A percentile compares a stretch with the other conserved stretches of the same genome.
Conservation (phyloP, 768 basidiomycete genomes). For the Suillus weaverae region DNA sequence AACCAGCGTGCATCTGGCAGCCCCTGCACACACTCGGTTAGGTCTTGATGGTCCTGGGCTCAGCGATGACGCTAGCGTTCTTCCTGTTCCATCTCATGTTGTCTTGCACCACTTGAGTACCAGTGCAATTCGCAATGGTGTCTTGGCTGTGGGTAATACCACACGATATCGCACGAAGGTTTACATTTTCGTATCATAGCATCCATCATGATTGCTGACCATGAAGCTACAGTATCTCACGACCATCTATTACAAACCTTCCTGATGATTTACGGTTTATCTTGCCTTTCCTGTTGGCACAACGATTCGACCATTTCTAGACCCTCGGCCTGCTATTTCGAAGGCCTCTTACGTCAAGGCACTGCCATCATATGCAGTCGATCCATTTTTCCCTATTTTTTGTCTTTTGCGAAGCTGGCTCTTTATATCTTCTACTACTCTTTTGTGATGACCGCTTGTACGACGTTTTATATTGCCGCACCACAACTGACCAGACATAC, state of each 20-base stretch:
- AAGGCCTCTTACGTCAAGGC: neutral
- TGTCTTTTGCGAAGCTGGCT: neutral
- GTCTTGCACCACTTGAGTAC: conserved; percentile 94
- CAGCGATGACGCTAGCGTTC: conserved; percentile 85
- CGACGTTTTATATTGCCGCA: neutral
- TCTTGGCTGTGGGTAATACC: conserved; percentile 89
- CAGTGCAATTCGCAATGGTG: conserved; percentile 92
- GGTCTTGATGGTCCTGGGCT: conserved; percentile 43
- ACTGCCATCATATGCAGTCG: neutral
- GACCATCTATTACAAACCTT: conserved; percentile 81
- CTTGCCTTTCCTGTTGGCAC: neutral
- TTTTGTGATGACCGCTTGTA: neutral
- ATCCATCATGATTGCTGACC: conserved; percentile 17
- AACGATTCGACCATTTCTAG: neutral
- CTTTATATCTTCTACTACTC: neutral
- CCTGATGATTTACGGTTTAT: conserved; percentile 17
- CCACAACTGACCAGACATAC: conserved; percentile 1
- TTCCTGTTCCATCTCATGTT: conserved; percentile 92
- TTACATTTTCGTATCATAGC: conserved; percentile 11
- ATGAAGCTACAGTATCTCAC: conserved; percentile 66
- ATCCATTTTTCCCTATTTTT: neutral
- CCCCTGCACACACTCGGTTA: conserved; percentile 29
- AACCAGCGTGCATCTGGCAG: conserved; percentile 28
- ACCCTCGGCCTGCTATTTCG: neutral
- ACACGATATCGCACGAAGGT: conserved; percentile 93